phyloP scores from a whole-genome alignment of 2,329 filamentous ascomycete species.

The Fusarium metavorans region DNA sequence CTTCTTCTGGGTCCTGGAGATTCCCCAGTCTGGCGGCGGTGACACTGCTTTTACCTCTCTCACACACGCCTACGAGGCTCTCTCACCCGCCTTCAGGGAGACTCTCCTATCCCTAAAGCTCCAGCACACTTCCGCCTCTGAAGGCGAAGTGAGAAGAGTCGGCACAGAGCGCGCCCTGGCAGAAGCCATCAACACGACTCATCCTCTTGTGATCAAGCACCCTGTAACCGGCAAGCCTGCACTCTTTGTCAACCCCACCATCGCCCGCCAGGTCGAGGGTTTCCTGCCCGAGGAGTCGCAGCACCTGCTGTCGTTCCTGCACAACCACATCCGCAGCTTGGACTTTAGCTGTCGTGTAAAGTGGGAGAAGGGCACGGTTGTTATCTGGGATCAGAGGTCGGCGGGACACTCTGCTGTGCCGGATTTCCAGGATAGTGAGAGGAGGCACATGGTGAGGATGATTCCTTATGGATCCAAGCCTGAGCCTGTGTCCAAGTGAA shows the following conservation, averaged over 20 bases:
- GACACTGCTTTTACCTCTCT: slow-evolving; percentile 49
- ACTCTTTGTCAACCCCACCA: slow-evolving; percentile 47
- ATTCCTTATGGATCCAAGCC: slow-evolving; percentile 46
- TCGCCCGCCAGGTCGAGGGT: slow-evolving; percentile 44
- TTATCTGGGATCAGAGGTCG: slow-evolving; percentile 47
- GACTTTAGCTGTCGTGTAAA: slow-evolving; percentile 47
- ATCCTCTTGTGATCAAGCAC: slow-evolving; percentile 46
- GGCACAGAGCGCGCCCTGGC: slow-evolving; percentile 44
- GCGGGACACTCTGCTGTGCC: slow-evolving; percentile 46
- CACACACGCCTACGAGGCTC: slow-evolving; percentile 45
- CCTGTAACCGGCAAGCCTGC: slow-evolving; percentile 45
- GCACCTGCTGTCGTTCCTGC: slow-evolving; percentile 42
- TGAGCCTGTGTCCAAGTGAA: slow-evolving; percentile 16
- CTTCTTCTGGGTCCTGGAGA: slow-evolving; percentile 51
- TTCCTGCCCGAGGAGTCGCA: slow-evolving; percentile 49
- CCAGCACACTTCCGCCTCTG: slow-evolving; percentile 44
- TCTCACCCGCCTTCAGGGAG: slow-evolving; percentile 44
- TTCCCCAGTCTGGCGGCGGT: slow-evolving; percentile 41
- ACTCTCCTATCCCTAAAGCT: slow-evolving; percentile 18
- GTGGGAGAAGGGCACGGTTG: slow-evolving; percentile 47
- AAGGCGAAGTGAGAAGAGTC: slow-evolving; percentile 46
- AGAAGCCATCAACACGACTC: slow-evolving; percentile 46
- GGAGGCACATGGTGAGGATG: slow-evolving; percentile 48
- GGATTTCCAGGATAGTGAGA: slow-evolving; percentile 46
- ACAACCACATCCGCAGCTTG: slow-evolving; percentile 47